A percentile compares a stretch with the other conserved stretches of the same genome.
Conservation (phyloP, 2,329 filamentous ascomycete genomes). For the Xylariaceae sp. region DNA sequence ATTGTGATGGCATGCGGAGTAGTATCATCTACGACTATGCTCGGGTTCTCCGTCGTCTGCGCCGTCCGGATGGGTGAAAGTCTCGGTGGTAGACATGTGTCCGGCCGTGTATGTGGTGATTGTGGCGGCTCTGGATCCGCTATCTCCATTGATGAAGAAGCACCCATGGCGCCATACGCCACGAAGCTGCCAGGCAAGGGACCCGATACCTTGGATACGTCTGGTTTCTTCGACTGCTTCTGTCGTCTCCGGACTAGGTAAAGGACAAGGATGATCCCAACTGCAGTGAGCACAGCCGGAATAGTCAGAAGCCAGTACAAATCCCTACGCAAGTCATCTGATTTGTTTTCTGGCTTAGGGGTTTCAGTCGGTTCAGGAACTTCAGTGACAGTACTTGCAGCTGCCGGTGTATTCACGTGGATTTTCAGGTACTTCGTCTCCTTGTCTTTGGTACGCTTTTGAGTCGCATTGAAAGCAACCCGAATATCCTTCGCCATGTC, state of each 20-base stretch:
- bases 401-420: conserved; percentile 16
- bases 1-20: conserved; percentile 24
- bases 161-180: conserved; percentile 21
- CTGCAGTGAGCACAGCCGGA: conserved; percentile 22
- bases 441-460: conserved; percentile 20
- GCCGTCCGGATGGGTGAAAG: conserved; percentile 14
- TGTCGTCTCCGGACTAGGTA: conserved; percentile 26
- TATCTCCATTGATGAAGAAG: conserved; percentile 19
- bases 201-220: conserved; percentile 27
- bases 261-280: conserved; percentile 22
- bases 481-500: conserved; percentile 13
- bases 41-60: conserved; percentile 14
- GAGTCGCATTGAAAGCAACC: conserved; percentile 25
- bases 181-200: conserved; percentile 30
- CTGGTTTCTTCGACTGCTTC: conserved; percentile 18
- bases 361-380: conserved; percentile 6
- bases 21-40: conserved; percentile 9
- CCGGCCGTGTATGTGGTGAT: conserved; percentile 3
- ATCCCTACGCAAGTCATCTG: conserved; percentile 19
- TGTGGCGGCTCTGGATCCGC: conserved; percentile 19
- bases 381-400: background rate
- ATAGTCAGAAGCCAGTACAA: conserved; percentile 30
- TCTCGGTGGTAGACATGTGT: conserved; percentile 1
- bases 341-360: conserved; percentile 10
- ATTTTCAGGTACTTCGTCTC: conserved; percentile 26